These are phyloP conservation scores for Adansonia gregorii DNA, from an alignment of 441 rosid species.

Conservation along the genomic window DNA sequence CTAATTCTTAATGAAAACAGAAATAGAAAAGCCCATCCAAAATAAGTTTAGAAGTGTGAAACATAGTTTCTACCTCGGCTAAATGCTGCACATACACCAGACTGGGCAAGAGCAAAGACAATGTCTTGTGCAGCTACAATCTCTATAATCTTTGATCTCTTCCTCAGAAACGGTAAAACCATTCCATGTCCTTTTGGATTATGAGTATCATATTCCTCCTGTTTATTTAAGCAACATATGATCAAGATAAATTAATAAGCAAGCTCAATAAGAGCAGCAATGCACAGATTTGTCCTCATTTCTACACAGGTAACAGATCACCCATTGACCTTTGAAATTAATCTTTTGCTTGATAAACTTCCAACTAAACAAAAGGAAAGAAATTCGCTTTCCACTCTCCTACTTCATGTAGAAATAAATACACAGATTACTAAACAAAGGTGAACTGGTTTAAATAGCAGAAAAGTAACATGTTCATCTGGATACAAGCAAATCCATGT, in stretches of 20 bases:
- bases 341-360: background rate
- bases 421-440: background rate
- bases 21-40: background rate
- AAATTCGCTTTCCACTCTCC: background rate
- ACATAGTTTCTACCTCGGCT: conserved; percentile 58
- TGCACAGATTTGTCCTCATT: background rate
- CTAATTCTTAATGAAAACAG: background rate
- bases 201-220: conserved; percentile 96
- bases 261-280: background rate
- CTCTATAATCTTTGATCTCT: conserved; percentile 88
- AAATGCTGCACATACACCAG: conserved; percentile 94
- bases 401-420: background rate
- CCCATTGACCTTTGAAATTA: background rate
- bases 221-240: background rate
- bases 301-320: background rate
- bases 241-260: background rate
- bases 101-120: conserved; percentile 94
- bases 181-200: conserved; percentile 83
- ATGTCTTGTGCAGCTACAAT: conserved; percentile 92
- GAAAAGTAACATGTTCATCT: background rate
- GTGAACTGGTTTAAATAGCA: background rate
- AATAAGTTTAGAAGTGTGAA: background rate
- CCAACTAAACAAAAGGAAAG: background rate
- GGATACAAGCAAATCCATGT: background rate
- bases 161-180: conserved; percentile 84